Base-by-base conservation (phyloP, 768 basidiomycete species). In the Leucogyrophana mollusca region DNA sequence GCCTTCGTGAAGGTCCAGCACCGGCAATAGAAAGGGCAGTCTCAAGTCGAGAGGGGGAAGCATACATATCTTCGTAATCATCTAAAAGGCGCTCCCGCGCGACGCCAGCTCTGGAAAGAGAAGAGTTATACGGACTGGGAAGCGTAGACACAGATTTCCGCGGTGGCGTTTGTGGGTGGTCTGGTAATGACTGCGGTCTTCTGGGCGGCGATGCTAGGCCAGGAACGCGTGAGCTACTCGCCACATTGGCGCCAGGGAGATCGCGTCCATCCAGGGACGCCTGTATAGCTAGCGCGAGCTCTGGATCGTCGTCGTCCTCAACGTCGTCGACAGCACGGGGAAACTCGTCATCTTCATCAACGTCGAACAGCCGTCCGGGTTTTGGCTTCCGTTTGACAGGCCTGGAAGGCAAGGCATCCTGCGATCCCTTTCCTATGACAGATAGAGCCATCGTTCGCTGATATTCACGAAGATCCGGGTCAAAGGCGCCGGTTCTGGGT, bases 1-100 rank as follows among this genome's bases (percentile, higher is more conserved):
- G 21, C 22, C 32, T 57, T 37, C 54, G 62, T 9, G 64, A 61
- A 11, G 72, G 70, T 4, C 73, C 73, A 7, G 83, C 74, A 43
- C 82, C 82, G 14, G 79, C 87, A 34, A 89, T 80, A 9, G 85
- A 75, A 22, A 89, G 62, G 1, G 77, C 82, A 1, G 84, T 85
- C 54, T 83, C 82, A n/a, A 88, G 65, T 16, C 82, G 73, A 17
- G 73, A 73, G 1, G 76, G 82, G 2, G 76, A 74, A 24, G 74
- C 66, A 18, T 74, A 73, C 16, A 79, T 62, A 40, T 82, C 77
- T 7, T 78, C 73, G 25, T 73, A 72, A 11, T 69, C 66, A 22
- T 56, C 35, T 16, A 43, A n/a, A 7, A 22, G 30, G 33, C 27
- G 27, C 7, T 30, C n/a, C n/a, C 27, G 27, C 13, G 27, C 27